phyloP scores from a whole-genome alignment of 352 stramenopile species.

The Globisporangium solare region DNA sequence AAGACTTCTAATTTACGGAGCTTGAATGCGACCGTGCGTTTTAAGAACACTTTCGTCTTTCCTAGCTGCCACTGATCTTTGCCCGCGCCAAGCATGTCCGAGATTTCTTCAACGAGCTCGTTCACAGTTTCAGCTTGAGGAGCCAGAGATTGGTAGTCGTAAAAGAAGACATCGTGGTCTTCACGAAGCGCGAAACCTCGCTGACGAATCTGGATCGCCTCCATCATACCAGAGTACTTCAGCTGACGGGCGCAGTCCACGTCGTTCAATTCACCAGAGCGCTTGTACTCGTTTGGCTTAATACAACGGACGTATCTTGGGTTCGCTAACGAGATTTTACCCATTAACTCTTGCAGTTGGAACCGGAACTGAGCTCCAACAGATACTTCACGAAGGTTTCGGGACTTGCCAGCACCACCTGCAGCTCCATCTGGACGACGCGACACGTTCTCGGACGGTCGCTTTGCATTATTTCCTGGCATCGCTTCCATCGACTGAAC shows the following conservation, averaged over 20 bases:
- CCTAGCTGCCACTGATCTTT: constrained; percentile 89
- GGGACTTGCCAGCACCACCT: constrained; percentile 56
- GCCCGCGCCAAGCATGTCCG: constrained; percentile 73
- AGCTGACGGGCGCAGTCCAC: constrained; percentile 81
- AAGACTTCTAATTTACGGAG: constrained; percentile 76
- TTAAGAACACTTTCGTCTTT: constrained; percentile 87
- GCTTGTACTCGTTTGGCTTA: constrained; percentile 87
- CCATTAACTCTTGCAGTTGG: constrained; percentile 86
- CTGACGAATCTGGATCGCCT: constrained; percentile 88
- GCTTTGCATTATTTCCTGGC: constrained; percentile 60
- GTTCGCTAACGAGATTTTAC: constrained; percentile 85
- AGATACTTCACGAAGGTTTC: constrained; percentile 82
- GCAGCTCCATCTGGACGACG: constrained; percentile 47
- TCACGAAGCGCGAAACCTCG: constrained; percentile 83
- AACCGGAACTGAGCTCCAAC: constrained; percentile 88
- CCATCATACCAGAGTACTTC: constrained; percentile 91
- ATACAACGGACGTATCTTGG: constrained; percentile 87
- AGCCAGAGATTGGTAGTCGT: constrained; percentile 84
- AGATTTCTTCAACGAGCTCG: constrained; percentile 82
- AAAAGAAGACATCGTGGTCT: constrained; percentile 90
- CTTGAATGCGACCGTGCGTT: constrained; percentile 75
- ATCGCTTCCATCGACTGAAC: constrained; percentile 85
- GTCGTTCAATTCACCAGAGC: constrained; percentile 72
- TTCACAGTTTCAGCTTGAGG: constrained; percentile 82
- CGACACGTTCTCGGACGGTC: constrained; percentile 57